Conservation (phyloP, 495 filamentous ascomycete genomes). For the Penicillium robsamsonii region DNA sequence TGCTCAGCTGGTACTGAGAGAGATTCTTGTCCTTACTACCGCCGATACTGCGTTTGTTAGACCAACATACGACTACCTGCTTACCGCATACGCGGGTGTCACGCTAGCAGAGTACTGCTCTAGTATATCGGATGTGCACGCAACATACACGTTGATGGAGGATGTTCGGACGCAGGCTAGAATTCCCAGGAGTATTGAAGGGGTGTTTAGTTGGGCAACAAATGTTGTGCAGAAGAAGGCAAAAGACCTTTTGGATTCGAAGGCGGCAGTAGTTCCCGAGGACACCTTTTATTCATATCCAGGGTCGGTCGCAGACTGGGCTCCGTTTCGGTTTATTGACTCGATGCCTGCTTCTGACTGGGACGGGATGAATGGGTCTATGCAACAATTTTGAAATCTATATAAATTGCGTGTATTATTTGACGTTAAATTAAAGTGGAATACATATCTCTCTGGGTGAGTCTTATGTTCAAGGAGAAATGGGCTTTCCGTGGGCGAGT, state of each 20-base stretch:
- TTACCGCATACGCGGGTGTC: conserved; percentile 11
- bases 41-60: conserved; percentile 5
- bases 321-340: conserved; percentile 13
- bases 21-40: conserved; percentile 1
- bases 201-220: conserved; percentile 9
- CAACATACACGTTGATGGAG: conserved; percentile 13
- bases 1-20: conserved; percentile 6
- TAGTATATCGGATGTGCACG: conserved; percentile 7
- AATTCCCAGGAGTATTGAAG: conserved; percentile 10
- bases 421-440: not conserved
- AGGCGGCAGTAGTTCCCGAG: not conserved
- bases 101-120: conserved; percentile 9
- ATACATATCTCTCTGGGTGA: not conserved
- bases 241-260: conserved; percentile 6
- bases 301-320: conserved; percentile 7
- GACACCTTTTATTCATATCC: conserved; percentile 7
- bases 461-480: not conserved
- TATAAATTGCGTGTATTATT: not conserved
- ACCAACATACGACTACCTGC: conserved; percentile 11
- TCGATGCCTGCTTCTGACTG: conserved; percentile 8
- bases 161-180: conserved; percentile 11
- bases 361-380: conserved; percentile 6
- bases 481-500: conserved; percentile 38
- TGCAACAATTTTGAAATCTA: conserved; percentile 3
- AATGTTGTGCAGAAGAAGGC: conserved; percentile 12